phyloP scores from a whole-genome alignment of 768 basidiomycete genomes.

The Boletus sp. region DNA sequence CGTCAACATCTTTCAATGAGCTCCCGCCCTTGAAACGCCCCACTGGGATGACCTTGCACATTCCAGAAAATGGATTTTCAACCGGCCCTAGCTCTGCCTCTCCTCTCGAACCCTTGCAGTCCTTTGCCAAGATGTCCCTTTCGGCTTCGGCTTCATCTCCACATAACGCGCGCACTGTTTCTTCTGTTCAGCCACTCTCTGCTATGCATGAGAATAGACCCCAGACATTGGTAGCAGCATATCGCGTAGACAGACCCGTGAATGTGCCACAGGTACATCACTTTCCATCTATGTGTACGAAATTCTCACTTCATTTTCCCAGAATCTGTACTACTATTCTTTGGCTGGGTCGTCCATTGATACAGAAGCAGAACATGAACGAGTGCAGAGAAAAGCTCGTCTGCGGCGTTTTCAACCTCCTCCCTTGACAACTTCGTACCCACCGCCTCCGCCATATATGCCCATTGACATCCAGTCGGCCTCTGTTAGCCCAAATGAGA shows the following conservation, averaged over 20 bases:
- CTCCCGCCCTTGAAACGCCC: conserved; percentile 54
- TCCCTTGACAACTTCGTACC: conserved; percentile 35
- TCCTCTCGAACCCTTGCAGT: conserved; percentile 60
- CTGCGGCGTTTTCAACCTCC: conserved; percentile 62
- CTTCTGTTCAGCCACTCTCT: conserved; percentile 19
- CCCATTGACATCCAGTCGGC: conserved; percentile 52
- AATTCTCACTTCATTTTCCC: conserved; percentile 16
- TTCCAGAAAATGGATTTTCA: conserved; percentile 40
- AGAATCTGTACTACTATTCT: conserved; percentile 78
- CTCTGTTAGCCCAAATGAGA: conserved; percentile 53
- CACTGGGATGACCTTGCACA: conserved; percentile 52
- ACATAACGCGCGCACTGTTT: conserved; percentile 24
- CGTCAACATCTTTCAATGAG: conserved; percentile 48
- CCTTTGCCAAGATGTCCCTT: conserved; percentile 64
- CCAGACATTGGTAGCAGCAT: conserved; percentile 63
- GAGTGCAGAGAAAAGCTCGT: conserved; percentile 51
- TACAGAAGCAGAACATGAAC: conserved; percentile 42
- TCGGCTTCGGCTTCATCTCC: conserved; percentile 38
- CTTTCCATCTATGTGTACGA: conserved; percentile 7
- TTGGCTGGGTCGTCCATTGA: conserved; percentile 67
- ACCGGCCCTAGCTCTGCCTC: conserved; percentile 44
- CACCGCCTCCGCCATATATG: conserved; percentile 33
- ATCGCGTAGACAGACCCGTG: conserved; percentile 46
- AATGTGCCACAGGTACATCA: conserved; percentile 57
- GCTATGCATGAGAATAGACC: conserved; percentile 39